Evolutionary conservation across 345 rosid species (phyloP).

Genomic region (Eucalyptus camaldulensis): DNA sequence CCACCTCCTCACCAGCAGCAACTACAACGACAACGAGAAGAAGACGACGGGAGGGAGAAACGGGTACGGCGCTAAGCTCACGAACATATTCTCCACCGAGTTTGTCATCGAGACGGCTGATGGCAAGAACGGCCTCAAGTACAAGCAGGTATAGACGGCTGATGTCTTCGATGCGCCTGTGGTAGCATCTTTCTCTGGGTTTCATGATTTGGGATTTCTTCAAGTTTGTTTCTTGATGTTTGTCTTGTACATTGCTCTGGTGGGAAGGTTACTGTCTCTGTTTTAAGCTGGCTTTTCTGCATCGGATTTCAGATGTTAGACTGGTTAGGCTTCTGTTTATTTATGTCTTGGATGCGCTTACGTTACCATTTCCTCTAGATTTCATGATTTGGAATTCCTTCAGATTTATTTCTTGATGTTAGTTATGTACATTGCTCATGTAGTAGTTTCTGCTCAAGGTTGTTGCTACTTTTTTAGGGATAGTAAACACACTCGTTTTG

Average conservation of each 20-base stretch:
- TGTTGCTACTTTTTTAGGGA: neutral
- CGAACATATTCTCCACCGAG: constrained; percentile 83
- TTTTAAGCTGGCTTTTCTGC: fast-evolving
- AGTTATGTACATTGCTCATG: too few relatives aligned
- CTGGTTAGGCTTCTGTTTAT: too few relatives aligned
- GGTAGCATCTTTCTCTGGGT: fast-evolving
- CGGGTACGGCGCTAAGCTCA: constrained; percentile 92
- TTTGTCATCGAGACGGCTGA: constrained; percentile 88
- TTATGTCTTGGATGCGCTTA: too few relatives aligned
- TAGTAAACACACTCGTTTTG: neutral
- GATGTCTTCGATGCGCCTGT: fast-evolving
- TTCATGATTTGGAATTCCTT: too few relatives aligned
- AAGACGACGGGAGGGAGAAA: constrained; percentile 98
- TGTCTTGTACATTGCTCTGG: too few relatives aligned
- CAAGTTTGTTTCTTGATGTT: fast-evolving
- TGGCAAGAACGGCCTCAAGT: constrained; percentile 63
- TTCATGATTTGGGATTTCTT: too few relatives aligned
- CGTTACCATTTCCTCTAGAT: fast-evolving
- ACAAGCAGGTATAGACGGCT: constrained; percentile 51
- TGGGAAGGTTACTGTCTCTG: too few relatives aligned
- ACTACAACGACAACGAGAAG: constrained; percentile 65
- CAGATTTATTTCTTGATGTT: too few relatives aligned
- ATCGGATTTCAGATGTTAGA: fast-evolving
- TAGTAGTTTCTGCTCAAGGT: neutral
- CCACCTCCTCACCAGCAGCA: constrained; percentile 83